These are phyloP conservation scores for Oryza coarctata DNA, from an alignment of 176 grass and related monocot genomes.

Conservation along the genomic window DNA sequence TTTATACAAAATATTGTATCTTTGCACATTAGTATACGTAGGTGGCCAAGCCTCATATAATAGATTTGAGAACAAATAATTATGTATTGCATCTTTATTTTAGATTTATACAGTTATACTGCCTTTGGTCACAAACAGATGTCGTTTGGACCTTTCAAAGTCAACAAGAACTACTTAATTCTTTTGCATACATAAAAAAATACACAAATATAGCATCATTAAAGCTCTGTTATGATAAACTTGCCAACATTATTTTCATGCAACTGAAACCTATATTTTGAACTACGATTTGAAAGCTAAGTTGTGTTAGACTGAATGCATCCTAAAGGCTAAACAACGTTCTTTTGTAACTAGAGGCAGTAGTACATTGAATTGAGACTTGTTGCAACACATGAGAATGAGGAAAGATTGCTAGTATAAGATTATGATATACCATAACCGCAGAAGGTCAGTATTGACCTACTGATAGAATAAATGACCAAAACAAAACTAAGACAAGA, in stretches of 20 bases:
- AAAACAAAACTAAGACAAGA: conserved; percentile 13
- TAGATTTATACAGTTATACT: not conserved
- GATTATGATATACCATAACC: conserved; percentile 9
- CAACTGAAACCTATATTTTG: not conserved
- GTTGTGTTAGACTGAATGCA: not conserved
- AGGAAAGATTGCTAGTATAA: not conserved
- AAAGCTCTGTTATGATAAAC: not conserved
- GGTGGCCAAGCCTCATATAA: too few relatives aligned
- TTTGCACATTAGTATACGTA: not conserved
- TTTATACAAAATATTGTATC: not conserved
- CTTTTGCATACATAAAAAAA: not conserved
- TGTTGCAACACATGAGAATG: not conserved
- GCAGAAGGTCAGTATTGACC: not conserved
- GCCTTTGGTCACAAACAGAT: not conserved
- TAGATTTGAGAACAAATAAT: not conserved
- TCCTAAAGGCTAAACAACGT: not conserved
- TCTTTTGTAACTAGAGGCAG: not conserved
- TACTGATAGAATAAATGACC: not conserved
- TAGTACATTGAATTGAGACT: not conserved
- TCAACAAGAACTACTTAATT: not conserved
- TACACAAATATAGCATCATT: not conserved
- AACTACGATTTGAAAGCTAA: not conserved
- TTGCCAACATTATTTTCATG: not conserved
- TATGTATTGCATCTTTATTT: not conserved
- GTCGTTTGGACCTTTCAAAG: not conserved